A percentile compares a stretch with the other conserved stretches of the same genome.
phyloP scores from a whole-genome alignment of 2,329 filamentous ascomycete species.

The Parastagonospora avenae region DNA sequence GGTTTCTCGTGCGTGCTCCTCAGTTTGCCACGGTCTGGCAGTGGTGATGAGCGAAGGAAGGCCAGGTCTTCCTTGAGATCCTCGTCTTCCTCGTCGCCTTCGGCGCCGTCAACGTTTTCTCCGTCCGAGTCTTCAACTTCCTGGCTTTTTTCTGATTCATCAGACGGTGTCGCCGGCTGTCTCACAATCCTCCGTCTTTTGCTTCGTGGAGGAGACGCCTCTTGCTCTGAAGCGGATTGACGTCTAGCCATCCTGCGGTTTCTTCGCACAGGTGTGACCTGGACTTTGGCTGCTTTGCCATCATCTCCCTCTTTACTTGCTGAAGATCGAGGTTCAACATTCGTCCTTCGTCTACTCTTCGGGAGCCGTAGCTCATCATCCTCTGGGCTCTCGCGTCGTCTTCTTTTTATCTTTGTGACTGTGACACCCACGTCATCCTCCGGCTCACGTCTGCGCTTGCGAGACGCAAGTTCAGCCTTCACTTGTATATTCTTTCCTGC shows the following conservation, averaged over 20 bases:
- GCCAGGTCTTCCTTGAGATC: conserved; percentile 52
- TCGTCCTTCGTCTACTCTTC: not conserved
- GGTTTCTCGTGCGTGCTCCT: conserved; percentile 31
- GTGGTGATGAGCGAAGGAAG: conserved; percentile 47
- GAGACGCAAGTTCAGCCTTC: conserved; percentile 7
- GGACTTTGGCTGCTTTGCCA: not conserved
- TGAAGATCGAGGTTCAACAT: not conserved
- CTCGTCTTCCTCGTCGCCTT: conserved; percentile 8
- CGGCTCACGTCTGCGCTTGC: conserved; percentile 24
- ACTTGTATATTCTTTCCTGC: conserved; percentile 12
- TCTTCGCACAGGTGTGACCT: not conserved
- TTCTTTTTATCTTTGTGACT: conserved; percentile 15
- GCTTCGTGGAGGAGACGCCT: not conserved
- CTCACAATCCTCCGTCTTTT: not conserved
- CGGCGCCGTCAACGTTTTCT: not conserved
- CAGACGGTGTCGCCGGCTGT: not conserved
- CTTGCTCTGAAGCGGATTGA: not conserved
- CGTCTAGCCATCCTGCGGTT: not conserved
- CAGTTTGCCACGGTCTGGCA: conserved; percentile 29
- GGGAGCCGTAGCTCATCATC: not conserved
- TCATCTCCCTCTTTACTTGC: not conserved
- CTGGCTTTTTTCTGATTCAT: conserved; percentile 8
- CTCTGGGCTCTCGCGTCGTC: conserved; percentile 8
- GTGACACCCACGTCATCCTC: conserved; percentile 11
- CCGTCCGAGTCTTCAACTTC: not conserved